phyloP scores from a whole-genome alignment of 805 yeast genomes.

The Yamadazyma kitorensis region DNA sequence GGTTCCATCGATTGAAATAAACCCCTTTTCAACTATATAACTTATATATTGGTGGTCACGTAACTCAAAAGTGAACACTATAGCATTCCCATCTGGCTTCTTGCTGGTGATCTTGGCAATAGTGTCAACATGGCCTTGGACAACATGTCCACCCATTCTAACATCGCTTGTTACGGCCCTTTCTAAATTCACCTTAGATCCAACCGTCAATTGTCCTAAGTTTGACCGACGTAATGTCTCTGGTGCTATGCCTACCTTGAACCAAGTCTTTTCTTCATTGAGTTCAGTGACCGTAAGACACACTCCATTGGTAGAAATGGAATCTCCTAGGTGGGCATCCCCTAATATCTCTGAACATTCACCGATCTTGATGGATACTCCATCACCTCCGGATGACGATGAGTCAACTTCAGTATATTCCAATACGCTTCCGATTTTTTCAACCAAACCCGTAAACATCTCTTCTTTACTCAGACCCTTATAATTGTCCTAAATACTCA shows the following conservation, averaged over 20 bases:
- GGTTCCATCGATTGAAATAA: slow-evolving; percentile 89
- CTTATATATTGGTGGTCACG: slow-evolving; percentile 59
- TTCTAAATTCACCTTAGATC: slow-evolving; percentile 78
- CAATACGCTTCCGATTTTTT: slow-evolving; percentile 66
- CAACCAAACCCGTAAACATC: slow-evolving; percentile 96
- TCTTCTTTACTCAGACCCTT: neutral
- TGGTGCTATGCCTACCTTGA: slow-evolving; percentile 90
- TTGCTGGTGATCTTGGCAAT: slow-evolving; percentile 60
- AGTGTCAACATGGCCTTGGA: slow-evolving; percentile 97
- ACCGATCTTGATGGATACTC: slow-evolving; percentile 65
- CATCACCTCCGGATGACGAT: slow-evolving; percentile 62
- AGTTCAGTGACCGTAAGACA: slow-evolving; percentile 93
- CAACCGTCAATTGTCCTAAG: slow-evolving; percentile 57
- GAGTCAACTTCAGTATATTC: slow-evolving; percentile 47
- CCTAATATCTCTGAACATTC: slow-evolving; percentile 60
- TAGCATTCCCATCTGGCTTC: slow-evolving; percentile 68
- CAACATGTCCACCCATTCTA: slow-evolving; percentile 95
- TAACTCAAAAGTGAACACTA: slow-evolving; percentile 70
- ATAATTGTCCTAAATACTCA: too few species aligned
- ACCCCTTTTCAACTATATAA: slow-evolving; percentile 93
- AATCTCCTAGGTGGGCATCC: slow-evolving; percentile 92
- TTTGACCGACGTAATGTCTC: slow-evolving; percentile 86
- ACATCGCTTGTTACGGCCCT: slow-evolving; percentile 84
- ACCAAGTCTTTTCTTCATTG: slow-evolving; percentile 41
- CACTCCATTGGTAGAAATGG: slow-evolving; percentile 84